phyloP scores from a whole-genome alignment of 2,329 filamentous ascomycete genomes.

The Sordariomycetes sp. region DNA sequence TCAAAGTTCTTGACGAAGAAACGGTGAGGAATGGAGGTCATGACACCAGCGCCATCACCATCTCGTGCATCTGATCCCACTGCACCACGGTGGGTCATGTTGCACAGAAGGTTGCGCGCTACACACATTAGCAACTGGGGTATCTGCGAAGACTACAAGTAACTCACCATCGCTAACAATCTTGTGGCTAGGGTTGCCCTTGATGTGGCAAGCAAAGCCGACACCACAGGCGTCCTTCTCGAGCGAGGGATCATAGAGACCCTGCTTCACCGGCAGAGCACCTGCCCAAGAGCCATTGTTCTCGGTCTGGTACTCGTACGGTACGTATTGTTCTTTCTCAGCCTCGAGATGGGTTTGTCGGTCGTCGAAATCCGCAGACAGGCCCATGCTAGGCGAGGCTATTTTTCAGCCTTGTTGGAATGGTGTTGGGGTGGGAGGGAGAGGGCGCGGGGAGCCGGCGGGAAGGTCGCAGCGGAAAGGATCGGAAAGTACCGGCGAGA shows the following conservation, averaged over 20 bases:
- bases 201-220: conserved; percentile 97
- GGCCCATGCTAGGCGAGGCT: conserved; percentile 60
- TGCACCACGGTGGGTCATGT: conserved; percentile 99
- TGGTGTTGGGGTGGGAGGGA: conserved; percentile 2
- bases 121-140: conserved; percentile 5
- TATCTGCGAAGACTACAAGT: background rate
- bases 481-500: conserved; percentile 9
- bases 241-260: conserved; percentile 89
- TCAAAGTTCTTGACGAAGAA: conserved; percentile 99
- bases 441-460: conserved; percentile 3
- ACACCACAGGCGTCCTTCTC: conserved; percentile 99
- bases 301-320: conserved; percentile 81
- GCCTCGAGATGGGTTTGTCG: conserved; percentile 54
- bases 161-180: conserved; percentile 91
- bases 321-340: conserved; percentile 50
- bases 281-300: conserved; percentile 87
- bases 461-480: conserved; percentile 2
- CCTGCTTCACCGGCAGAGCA: conserved; percentile 94
- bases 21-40: conserved; percentile 97
- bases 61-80: conserved; percentile 97
- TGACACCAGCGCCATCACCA: conserved; percentile 96
- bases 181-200: conserved; percentile 94
- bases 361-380: conserved; percentile 58
- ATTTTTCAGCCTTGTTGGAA: conserved; percentile 5
- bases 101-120: conserved; percentile 93